phyloP scores from a whole-genome alignment of 345 rosid genomes.

The Ricinus communis region DNA sequence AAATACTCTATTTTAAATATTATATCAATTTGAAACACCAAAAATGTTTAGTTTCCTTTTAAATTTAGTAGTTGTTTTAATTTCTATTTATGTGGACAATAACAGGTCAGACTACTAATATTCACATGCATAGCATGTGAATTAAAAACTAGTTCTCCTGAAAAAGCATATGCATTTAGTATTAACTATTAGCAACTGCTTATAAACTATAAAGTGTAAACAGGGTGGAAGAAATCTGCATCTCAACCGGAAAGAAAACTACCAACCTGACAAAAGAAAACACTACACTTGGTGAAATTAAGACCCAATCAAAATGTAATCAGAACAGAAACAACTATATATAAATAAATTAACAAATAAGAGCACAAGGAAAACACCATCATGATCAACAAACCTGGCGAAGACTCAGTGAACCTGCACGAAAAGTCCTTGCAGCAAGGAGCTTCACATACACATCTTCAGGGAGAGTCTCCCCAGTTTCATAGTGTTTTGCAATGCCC shows the following conservation, averaged over 20 bases:
- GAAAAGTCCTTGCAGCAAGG: constrained; percentile 86
- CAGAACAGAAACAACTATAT: not conserved
- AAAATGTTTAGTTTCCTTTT: no score
- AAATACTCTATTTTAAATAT: no score
- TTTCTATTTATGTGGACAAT: no score
- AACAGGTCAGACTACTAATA: no score
- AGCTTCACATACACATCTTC: constrained; percentile 81
- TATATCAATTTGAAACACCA: no score
- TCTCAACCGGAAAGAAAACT: not conserved
- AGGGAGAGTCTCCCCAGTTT: constrained; percentile 79
- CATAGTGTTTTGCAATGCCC: constrained; percentile 89
- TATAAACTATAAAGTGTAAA: not conserved
- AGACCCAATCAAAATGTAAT: not conserved
- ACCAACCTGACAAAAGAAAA: not conserved
- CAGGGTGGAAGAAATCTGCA: not conserved
- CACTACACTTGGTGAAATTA: not conserved
- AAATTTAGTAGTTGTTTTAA: no score
- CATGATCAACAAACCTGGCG: constrained; percentile 64
- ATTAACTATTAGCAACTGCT: not conserved
- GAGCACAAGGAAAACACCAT: not conserved
- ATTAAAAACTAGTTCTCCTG: no score
- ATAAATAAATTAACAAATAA: not conserved
- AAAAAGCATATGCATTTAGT: not conserved
- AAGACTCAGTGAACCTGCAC: constrained; percentile 85
- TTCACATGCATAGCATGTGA: no score